Base-by-base conservation (phyloP, 768 basidiomycete species). In the Phylloporus rhodoxanthus region DNA sequence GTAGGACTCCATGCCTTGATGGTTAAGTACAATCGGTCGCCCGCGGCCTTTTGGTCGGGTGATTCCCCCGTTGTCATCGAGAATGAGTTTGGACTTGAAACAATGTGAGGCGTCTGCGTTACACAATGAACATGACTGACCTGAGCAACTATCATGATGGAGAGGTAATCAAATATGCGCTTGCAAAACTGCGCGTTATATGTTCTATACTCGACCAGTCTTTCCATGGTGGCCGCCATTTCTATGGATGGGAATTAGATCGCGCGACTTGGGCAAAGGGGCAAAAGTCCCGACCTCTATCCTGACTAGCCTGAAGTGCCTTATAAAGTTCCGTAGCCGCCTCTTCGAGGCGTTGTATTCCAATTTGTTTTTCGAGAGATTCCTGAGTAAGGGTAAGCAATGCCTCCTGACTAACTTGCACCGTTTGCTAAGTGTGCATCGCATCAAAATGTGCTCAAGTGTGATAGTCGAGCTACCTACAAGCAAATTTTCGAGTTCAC, bases 181-280 rank as follows among this genome's bases (percentile, higher is more conserved):
- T 94, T 94, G 73, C 91, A 93, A 70, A 98, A 98, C 62, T 97
- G 94, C 5, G 75, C 66, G 54, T 95, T 95, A 63, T 93, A 81
- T 2, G 87, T 91, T 51, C 80, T 78, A 63, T 98, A 98, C 66
- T 97, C 95, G 53, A 85, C 81, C 53, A 96, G 71, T 23, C 93
- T 75, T 68, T 93, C 93, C 79, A 94, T 94, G 0, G 92, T 93
- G 7, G 93, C 93, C n/a, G 93, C 91, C 84, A 97, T 95, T 61
- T 95, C 95, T 84, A 40, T 49, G 34, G 32, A 43, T 9, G 14
- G 10, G 37, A 25, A 44, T 60, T 21, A 65, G 48, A 14, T 10
- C 36, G 36, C 13, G 41, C 19, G 10, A 26, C 20, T 23, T 4
- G 43, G 37, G 30, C 33, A 40, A 7, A 40, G 28, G n/a, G n/a